Conservation (phyloP, 257 asterid genomes). For the Primulina huaijiensis region DNA sequence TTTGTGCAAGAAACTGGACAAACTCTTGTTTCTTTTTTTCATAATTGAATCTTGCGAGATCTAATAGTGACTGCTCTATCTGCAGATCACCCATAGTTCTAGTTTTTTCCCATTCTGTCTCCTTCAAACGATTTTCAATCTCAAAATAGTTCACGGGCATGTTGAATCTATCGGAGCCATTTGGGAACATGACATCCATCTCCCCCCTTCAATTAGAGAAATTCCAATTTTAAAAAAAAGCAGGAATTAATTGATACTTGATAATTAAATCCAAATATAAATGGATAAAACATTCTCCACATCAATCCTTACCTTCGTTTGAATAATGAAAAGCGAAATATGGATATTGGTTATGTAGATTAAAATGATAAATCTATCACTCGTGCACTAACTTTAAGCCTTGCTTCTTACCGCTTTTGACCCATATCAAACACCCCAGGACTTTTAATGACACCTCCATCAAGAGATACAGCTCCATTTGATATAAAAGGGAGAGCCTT, state of each 20-base stretch:
- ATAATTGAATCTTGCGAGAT: constrained; percentile 42
- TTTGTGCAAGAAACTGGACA: constrained; percentile 47
- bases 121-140: constrained; percentile 51
- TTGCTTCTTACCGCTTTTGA: constrained; percentile 42
- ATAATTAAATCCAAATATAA: background rate
- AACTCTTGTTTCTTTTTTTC: constrained; percentile 68
- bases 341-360: background rate
- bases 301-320: background rate
- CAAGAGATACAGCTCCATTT: constrained; percentile 80
- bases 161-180: constrained; percentile 33
- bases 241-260: constrained; percentile 8
- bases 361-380: background rate
- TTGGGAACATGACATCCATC: constrained; percentile 55
- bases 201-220: constrained; percentile 37
- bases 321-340: background rate
- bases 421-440: constrained; percentile 49
- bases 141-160: constrained; percentile 42
- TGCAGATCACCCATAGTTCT: constrained; percentile 56
- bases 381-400: constrained; percentile 15
- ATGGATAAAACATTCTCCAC: background rate
- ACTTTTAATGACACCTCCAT: constrained; percentile 71
- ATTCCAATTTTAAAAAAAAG: constrained; percentile 3
- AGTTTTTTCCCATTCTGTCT: constrained; percentile 59
- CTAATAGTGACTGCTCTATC: constrained; percentile 56
- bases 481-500: constrained; percentile 47